Percentiles rank a stretch among this genome's conserved stretches.
Evolutionary conservation across 106 monocot species (phyloP).

Genomic region (Dendrobium huoshanense): DNA sequence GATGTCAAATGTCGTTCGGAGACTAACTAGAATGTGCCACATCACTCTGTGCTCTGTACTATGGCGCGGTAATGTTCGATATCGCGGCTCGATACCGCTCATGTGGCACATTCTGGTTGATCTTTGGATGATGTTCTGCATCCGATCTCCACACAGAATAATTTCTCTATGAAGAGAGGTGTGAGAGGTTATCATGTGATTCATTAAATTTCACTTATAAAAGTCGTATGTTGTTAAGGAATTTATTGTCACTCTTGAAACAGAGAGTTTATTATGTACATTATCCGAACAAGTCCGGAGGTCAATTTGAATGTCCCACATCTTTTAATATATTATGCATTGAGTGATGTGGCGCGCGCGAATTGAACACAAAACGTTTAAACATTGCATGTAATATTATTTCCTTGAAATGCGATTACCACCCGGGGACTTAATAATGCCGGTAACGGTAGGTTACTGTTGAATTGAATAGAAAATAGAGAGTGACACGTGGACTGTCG

Average conservation of each 20-base stretch:
- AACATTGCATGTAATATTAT: too few relatives aligned
- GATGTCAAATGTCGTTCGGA: too few relatives aligned
- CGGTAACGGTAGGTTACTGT: not conserved
- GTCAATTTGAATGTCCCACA: too few relatives aligned
- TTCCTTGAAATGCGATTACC: not conserved
- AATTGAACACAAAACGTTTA: too few relatives aligned
- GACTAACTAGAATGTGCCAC: too few relatives aligned
- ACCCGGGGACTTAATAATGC: not conserved
- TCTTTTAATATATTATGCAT: too few relatives aligned
- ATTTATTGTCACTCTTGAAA: not conserved
- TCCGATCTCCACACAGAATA: not conserved
- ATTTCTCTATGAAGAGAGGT: not conserved
- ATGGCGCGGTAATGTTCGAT: too few relatives aligned
- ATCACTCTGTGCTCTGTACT: too few relatives aligned
- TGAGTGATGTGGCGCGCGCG: too few relatives aligned
- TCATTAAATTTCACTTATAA: not conserved
- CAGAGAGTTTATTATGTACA: too few relatives aligned
- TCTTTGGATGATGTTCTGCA: not conserved
- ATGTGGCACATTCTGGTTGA: not conserved
- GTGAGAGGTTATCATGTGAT: not conserved
- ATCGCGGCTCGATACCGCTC: too few relatives aligned
- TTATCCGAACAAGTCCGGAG: too few relatives aligned
- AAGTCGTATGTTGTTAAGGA: not conserved
- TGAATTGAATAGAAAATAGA: not conserved
- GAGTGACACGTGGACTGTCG: slow-evolving; percentile 27